Evolutionary conservation across 164 flowering plant species (phyloP), one percentile per base, ranked within the genome.

Genomic region (Taxillus chinensis): DNA sequence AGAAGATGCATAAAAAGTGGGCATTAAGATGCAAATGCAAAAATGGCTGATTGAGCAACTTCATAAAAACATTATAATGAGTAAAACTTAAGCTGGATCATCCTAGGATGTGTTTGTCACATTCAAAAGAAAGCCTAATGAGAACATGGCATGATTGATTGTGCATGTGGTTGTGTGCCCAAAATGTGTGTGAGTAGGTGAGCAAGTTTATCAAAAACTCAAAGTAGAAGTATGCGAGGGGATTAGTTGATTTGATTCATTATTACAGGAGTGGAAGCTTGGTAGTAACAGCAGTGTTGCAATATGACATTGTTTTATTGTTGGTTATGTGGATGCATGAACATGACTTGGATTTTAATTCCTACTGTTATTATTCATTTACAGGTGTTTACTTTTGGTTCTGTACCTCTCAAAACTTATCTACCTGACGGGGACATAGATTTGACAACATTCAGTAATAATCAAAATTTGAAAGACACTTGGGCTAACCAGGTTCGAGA

Each of bases 351-450:
- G 9, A 3, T 48, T 7, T 48, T 48, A 9, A 43, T 48, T 48
- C 15, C 27, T 3, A 12, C 41, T 11, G 8, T 43, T 10, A 45
- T 58, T 39, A 37, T 62, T 62, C 27, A 27, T 12, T 63, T 77
- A 27, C 77, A 89, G 98, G 97, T 93, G 55, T 86, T 82, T 68
- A 84, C 90, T 39, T 93, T 86, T 83, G 98, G 98, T 41, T 93
- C 98, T 55, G 98, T 90, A 39, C 98, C 98, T 55, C 79, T 93
- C 43, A 93, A 93, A 78, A 93, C 97, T 8, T 93, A 93, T 77
- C 77, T 93, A 66, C 98, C 98, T 46, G 98, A 93, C 80, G 98
- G 98, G 16, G 98, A 93, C 68, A 93, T 93, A 68, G 98, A 93
- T 77, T 71, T 93, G 65, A 79, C 96, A 9, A 81, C 89, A 57